A percentile compares a stretch with the other conserved stretches of the same genome.
Evolutionary conservation across 805 yeast genomes (phyloP).

Genomic region (Wickerhamiella galacta): DNA sequence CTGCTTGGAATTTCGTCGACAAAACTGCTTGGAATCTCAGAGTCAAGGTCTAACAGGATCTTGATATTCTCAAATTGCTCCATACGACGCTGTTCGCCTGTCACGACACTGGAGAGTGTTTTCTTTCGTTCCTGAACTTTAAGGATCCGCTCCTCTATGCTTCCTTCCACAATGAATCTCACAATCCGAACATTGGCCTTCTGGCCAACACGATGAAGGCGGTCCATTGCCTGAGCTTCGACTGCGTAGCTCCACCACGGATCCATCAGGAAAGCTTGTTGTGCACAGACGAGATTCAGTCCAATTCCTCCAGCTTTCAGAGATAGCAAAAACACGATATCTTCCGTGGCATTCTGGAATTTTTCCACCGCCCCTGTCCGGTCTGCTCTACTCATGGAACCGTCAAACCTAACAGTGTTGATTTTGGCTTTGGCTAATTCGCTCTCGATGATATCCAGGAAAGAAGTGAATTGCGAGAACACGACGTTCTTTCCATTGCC

Average conservation of each 20-base stretch:
- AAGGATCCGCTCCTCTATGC: constrained; percentile 80
- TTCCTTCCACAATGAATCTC: constrained; percentile 64
- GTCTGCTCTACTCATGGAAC: constrained; percentile 50
- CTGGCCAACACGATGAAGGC: constrained; percentile 87
- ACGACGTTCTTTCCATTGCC: constrained; percentile 61
- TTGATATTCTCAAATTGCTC: constrained; percentile 24
- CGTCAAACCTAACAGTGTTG: constrained; percentile 59
- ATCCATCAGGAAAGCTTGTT: constrained; percentile 77
- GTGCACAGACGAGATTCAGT: constrained; percentile 68
- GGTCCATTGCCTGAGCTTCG: constrained; percentile 81
- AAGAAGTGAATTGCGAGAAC: constrained; percentile 80
- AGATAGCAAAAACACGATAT: constrained; percentile 45
- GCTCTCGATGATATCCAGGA: constrained; percentile 52
- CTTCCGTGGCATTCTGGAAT: constrained; percentile 28
- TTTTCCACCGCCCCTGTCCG: constrained; percentile 43
- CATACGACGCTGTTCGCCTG: constrained; percentile 22
- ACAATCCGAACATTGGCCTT: constrained; percentile 49
- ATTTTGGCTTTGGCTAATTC: constrained; percentile 40
- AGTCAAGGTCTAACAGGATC: constrained; percentile 18
- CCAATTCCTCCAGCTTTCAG: constrained; percentile 94
- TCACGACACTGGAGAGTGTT: constrained; percentile 21
- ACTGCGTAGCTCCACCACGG: constrained; percentile 96
- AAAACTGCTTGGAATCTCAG: too few species aligned
- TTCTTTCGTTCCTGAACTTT: constrained; percentile 67
- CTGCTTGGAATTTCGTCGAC: too few species aligned